A percentile compares a stretch with the other conserved stretches of the same genome.
These are phyloP conservation scores for Coniosporium apollinis DNA, from an alignment of 495 filamentous ascomycete genomes.

Conservation along the genomic window DNA sequence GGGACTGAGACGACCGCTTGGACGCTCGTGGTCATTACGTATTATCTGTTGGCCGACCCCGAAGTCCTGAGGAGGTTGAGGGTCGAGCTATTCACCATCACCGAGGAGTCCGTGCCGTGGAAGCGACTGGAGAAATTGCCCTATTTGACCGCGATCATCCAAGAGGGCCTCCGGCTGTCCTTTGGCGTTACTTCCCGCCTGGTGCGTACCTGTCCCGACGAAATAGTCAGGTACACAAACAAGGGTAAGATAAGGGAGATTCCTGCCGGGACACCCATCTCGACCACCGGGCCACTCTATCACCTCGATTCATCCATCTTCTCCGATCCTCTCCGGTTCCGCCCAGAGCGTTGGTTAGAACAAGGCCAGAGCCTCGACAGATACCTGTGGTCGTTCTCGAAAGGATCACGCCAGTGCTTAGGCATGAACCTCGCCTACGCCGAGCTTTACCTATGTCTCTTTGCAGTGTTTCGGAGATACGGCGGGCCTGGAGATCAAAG, in stretches of 20 bases:
- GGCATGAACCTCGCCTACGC: constrained; percentile 24
- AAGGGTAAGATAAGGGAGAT: constrained; percentile 18
- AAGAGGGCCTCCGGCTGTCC: constrained; percentile 18
- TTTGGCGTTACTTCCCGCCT: background rate
- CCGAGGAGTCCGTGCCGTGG: no score
- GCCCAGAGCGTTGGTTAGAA: constrained; percentile 8
- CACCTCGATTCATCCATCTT: constrained; percentile 7
- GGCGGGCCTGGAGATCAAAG: no score
- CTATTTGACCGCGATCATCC: constrained; percentile 22
- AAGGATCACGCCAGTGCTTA: constrained; percentile 32
- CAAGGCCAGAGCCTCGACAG: constrained; percentile 24
- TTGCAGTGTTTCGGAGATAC: background rate
- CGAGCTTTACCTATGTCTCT: background rate
- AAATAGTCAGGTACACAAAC: background rate
- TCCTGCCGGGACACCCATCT: constrained; percentile 7
- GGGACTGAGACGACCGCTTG: constrained; percentile 31
- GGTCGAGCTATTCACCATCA: no score
- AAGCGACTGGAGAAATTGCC: constrained; percentile 4
- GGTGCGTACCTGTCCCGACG: constrained; percentile 2
- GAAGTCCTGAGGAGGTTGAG: no score
- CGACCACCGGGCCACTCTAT: constrained; percentile 2
- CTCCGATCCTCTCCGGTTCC: constrained; percentile 3
- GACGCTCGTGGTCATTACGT: constrained; percentile 23
- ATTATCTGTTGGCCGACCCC: constrained; percentile 26
- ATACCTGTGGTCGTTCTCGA: constrained; percentile 32